Percentiles rank a stretch among this genome's conserved stretches.
Conservation (phyloP, 1,284 basidiomycete species). For the Moesziomyces parantarcticus region DNA sequence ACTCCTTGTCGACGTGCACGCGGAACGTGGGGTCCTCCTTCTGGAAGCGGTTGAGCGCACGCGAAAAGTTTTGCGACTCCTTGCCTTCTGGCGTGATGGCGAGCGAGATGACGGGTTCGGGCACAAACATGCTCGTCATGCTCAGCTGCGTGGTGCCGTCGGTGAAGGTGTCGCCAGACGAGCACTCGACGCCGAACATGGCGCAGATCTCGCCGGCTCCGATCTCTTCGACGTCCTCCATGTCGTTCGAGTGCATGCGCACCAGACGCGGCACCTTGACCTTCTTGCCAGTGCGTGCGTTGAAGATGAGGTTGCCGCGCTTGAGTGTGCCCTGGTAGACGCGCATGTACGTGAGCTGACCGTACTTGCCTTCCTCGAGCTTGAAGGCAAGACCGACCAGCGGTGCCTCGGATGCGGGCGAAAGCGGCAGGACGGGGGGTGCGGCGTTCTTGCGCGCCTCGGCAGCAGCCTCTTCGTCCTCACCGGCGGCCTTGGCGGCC, state of each 20-base stretch:
- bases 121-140: conserved; percentile 95
- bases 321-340: conserved; percentile 95
- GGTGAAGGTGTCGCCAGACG: conserved; percentile 97
- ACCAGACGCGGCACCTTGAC: conserved; percentile 98
- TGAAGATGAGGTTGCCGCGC: conserved; percentile 86
- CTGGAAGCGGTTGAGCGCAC: conserved; percentile 96
- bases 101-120: conserved; percentile 97
- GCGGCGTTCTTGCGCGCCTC: conserved; percentile 54
- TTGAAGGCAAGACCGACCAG: conserved; percentile 97
- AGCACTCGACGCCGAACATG: conserved; percentile 99
- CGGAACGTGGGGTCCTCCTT: conserved; percentile 99
- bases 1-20: conserved; percentile 92
- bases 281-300: conserved; percentile 94
- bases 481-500: conserved; percentile 45
- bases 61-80: conserved; percentile 86
- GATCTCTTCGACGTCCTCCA: conserved; percentile 96
- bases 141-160: conserved; percentile 65
- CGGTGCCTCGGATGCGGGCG: conserved; percentile 74
- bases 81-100: conserved; percentile 90
- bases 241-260: conserved; percentile 98
- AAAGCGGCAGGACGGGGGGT: conserved; percentile 55
- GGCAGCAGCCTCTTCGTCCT: conserved; percentile 50
- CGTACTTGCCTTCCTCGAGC: conserved; percentile 95
- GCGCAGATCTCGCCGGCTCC: conserved; percentile 99
- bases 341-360: conserved; percentile 98